Evolutionary conservation across 108 stramenopile genomes (phyloP), one percentile per base, ranked within the genome.

Genomic region (Fragilariopsis cylindrus): DNA sequence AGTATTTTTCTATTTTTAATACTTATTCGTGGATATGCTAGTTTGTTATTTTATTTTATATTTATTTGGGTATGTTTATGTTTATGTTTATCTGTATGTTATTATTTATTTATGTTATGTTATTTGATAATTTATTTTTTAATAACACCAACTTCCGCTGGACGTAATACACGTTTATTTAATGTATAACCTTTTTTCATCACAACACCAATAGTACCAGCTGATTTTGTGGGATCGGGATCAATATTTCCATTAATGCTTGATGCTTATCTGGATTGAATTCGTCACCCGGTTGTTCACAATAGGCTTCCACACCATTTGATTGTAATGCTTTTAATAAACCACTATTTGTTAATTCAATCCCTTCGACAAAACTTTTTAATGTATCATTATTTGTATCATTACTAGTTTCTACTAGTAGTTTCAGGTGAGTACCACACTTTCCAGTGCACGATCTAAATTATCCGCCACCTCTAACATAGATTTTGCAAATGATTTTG

Each of bases 261-360:
- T 98, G 97, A 80, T 98, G 97, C 57, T 88, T 52, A 65, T 94
- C 90, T 5, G 99, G 98, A 86, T 99, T 97, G 75, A 98, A 99
- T 57, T 72, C 78, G 42, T 99, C 99, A 11, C 96, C 98, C 47
- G 71, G 79, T 52, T 73, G 75, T n/a, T 97, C 98, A 55, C 79
- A 80, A 81, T 81, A 99, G 73, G 91, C 87, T 48, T 63, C 65
- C 30, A 99, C 74, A 6, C 95, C 95, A 76, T 98, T 93, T 45
- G 76, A 80, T 15, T 60, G 57, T 72, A 99, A 96, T 42, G 93
- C 92, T 86, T 97, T 97, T 41, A 70, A 64, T 15, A 98, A 75
- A 16, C 96, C 90, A 9, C 73, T 74, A 60, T 95, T 87, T 15
- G 98, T 99, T 96, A 98, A 95, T 58, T 80, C 69, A 41, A 99